Conservation (phyloP, 495 filamentous ascomycete genomes). For the Friedmanniomyces endolithicus region DNA sequence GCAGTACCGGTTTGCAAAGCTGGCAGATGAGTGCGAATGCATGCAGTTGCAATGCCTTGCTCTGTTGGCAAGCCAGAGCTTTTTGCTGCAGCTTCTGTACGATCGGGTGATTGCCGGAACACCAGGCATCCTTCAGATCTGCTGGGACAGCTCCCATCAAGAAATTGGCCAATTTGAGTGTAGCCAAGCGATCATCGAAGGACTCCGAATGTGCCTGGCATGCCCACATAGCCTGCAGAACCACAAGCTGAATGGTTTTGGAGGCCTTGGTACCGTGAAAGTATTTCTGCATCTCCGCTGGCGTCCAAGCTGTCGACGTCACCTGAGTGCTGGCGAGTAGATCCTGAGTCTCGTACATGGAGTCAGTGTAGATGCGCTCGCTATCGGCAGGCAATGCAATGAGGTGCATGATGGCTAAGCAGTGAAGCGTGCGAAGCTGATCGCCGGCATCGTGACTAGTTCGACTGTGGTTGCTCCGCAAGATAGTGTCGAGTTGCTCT, state of each 20-base stretch:
- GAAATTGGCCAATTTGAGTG: constrained; percentile 38
- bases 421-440: constrained; percentile 12
- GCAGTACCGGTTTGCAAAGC: constrained; percentile 4
- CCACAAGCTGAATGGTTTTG: constrained; percentile 45
- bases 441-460: background rate
- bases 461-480: constrained; percentile 8
- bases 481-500: constrained; percentile 19
- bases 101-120: constrained; percentile 31
- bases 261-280: constrained; percentile 28
- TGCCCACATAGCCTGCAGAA: constrained; percentile 40
- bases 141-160: constrained; percentile 37
- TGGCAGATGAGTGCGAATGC: constrained; percentile 12
- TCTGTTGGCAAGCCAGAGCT: constrained; percentile 30
- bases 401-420: constrained; percentile 17
- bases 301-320: background rate
- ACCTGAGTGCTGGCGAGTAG: constrained; percentile 10
- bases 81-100: constrained; percentile 44
- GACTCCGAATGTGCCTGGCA: constrained; percentile 33
- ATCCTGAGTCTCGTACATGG: constrained; percentile 16
- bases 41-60: constrained; percentile 31
- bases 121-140: constrained; percentile 35
- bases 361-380: background rate
- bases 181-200: constrained; percentile 34
- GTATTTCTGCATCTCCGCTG: constrained; percentile 9
- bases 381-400: background rate